Percentiles rank a stretch among this genome's conserved stretches.
These are phyloP conservation scores for Jasminum sambac DNA, from an alignment of 257 asterid species.

Conservation along the genomic window DNA sequence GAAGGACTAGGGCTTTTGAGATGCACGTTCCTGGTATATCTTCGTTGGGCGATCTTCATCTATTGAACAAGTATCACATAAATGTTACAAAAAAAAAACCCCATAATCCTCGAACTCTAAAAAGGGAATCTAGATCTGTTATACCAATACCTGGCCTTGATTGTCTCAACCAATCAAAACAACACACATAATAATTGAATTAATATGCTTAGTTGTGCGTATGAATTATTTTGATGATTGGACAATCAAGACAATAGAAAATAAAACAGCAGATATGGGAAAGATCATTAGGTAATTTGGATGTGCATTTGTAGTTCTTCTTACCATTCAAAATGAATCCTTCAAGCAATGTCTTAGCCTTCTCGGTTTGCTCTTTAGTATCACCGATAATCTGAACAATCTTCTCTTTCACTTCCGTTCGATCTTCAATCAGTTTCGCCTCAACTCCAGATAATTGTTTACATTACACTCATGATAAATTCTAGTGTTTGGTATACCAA, in stretches of 20 bases:
- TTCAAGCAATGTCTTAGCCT: conserved; percentile 96
- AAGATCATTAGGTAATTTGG: not conserved
- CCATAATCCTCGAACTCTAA: not conserved
- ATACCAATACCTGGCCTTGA: no score
- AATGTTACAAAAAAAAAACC: not conserved
- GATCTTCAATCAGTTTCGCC: conserved; percentile 72
- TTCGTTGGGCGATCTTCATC: conserved; percentile 70
- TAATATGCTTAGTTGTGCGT: no score
- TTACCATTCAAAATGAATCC: conserved; percentile 94
- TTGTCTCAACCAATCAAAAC: no score
- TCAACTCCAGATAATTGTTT: conserved; percentile 85
- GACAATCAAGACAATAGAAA: no score
- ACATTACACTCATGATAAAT: conserved; percentile 18
- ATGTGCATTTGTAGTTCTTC: conserved; percentile 16
- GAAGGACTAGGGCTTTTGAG: no score
- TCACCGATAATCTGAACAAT: conserved; percentile 76
- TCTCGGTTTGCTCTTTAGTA: conserved; percentile 91
- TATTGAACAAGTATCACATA: conserved; percentile 39
- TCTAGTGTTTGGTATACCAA: not conserved
- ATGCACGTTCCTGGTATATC: not conserved
- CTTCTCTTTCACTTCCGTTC: conserved; percentile 66
- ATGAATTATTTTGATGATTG: no score
- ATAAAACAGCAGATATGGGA: no score
- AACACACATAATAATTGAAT: no score
- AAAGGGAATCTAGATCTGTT: not conserved